Evolutionary conservation across 805 yeast species (phyloP).

Genomic region (Metschnikowia matae): DNA sequence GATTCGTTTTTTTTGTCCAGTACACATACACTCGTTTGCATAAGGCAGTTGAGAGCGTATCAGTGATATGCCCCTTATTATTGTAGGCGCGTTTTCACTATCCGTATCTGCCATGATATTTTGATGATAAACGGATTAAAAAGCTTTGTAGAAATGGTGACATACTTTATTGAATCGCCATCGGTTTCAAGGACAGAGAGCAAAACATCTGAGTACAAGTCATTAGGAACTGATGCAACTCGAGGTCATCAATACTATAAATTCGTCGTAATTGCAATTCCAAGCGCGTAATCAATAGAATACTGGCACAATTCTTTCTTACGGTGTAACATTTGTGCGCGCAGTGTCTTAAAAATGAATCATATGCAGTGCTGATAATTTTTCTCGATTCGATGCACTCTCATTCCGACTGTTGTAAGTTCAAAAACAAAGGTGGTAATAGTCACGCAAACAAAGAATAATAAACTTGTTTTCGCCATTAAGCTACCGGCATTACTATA

Average conservation of each 20-base stretch:
- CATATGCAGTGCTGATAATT: neutral
- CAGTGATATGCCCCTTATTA: too few relatives aligned
- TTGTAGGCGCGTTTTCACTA: too few relatives aligned
- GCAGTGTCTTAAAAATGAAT: neutral
- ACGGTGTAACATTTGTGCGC: neutral
- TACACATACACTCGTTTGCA: too few relatives aligned
- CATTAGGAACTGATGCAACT: too few relatives aligned
- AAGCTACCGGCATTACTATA: neutral
- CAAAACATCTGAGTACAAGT: neutral
- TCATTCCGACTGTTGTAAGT: neutral
- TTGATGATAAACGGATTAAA: too few relatives aligned
- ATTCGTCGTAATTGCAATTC: neutral
- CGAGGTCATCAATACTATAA: neutral
- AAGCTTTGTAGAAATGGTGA: too few relatives aligned
- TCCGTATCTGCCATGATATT: too few relatives aligned
- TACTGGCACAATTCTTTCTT: neutral
- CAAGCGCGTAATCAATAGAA: neutral
- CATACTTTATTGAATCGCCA: neutral
- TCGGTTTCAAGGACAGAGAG: neutral
- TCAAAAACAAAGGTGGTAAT: neutral
- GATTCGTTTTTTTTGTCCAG: too few relatives aligned
- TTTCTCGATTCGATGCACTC: conserved; percentile 5
- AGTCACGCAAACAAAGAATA: neutral
- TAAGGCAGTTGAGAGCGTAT: too few relatives aligned
- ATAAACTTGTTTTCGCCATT: neutral